Evolutionary conservation across 2,329 filamentous ascomycete species (phyloP).

Genomic region (Colletotrichum sp.): DNA sequence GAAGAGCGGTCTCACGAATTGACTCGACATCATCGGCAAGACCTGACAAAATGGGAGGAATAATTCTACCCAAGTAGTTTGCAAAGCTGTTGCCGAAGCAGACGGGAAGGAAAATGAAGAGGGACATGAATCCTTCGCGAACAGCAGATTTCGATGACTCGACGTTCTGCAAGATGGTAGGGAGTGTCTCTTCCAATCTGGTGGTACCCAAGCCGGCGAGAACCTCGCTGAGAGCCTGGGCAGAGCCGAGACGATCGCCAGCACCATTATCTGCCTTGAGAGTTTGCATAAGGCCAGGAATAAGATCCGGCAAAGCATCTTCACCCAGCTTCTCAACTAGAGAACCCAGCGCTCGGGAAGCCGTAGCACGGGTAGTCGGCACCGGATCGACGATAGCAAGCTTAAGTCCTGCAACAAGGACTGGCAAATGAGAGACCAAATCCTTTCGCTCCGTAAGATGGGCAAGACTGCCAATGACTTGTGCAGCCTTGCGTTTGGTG

Average conservation of each 20-base stretch:
- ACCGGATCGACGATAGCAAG: conserved; percentile 93
- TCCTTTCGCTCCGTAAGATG: conserved; percentile 98
- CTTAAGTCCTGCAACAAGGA: conserved; percentile 89
- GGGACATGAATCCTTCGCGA: conserved; percentile 97
- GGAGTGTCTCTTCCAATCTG: conserved; percentile 92
- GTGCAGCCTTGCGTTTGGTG: conserved; percentile 94
- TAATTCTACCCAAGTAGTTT: conserved; percentile 92
- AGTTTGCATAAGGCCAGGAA: conserved; percentile 95
- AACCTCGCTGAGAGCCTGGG: conserved; percentile 95
- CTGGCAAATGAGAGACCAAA: conserved; percentile 86
- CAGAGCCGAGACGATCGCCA: conserved; percentile 93
- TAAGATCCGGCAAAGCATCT: conserved; percentile 94
- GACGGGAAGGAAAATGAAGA: conserved; percentile 98
- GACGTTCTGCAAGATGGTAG: conserved; percentile 95
- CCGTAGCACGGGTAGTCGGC: conserved; percentile 93
- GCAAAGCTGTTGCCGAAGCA: conserved; percentile 99
- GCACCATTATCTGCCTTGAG: conserved; percentile 97
- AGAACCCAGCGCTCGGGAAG: conserved; percentile 93
- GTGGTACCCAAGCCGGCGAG: conserved; percentile 92
- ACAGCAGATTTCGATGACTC: conserved; percentile 89
- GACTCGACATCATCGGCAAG: conserved; percentile 96
- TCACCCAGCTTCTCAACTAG: conserved; percentile 98
- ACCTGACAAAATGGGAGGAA: conserved; percentile 92
- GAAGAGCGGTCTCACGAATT: conserved; percentile 94
- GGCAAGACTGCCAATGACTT: conserved; percentile 96